Percentiles rank a stretch among this genome's conserved stretches.
Conservation (phyloP, 164 flowering plant genomes). For the Saururus chinensis region DNA sequence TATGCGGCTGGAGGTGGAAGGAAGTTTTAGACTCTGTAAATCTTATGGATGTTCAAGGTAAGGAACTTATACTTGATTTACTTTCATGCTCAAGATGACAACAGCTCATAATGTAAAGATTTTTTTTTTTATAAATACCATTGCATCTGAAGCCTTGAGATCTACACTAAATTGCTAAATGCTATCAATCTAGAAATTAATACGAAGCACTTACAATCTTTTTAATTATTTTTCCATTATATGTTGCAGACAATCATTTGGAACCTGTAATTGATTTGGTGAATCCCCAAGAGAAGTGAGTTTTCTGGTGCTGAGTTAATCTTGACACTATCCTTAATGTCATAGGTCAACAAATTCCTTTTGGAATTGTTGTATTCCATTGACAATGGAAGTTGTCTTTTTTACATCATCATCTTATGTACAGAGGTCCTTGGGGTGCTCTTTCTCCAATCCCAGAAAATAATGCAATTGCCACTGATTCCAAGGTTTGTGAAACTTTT, state of each 20-base stretch:
- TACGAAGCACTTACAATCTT: background rate
- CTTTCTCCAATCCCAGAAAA: constrained; percentile 92
- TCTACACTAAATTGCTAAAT: background rate
- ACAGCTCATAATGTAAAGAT: too few species aligned
- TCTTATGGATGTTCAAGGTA: constrained; percentile 40
- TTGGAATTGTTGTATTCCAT: background rate
- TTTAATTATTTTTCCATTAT: background rate
- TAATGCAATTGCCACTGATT: constrained; percentile 80
- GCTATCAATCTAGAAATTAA: background rate
- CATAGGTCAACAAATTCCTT: background rate
- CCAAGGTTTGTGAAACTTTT: constrained; percentile 37
- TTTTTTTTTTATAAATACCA: background rate
- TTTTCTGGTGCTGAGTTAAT: constrained; percentile 3
- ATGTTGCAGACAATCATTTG: constrained; percentile 41
- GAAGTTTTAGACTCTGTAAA: constrained; percentile 35
- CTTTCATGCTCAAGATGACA: too few species aligned
- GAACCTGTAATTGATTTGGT: constrained; percentile 59
- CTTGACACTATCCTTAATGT: background rate
- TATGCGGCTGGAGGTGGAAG: constrained; percentile 92
- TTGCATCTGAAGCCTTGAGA: background rate
- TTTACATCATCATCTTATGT: background rate
- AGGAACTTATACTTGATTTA: background rate
- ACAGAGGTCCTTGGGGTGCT: constrained; percentile 98
- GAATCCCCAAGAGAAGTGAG: constrained; percentile 88
- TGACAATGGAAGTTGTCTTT: background rate